Conservation (phyloP, 345 rosid genomes). For the Dipteronia dyeriana region DNA sequence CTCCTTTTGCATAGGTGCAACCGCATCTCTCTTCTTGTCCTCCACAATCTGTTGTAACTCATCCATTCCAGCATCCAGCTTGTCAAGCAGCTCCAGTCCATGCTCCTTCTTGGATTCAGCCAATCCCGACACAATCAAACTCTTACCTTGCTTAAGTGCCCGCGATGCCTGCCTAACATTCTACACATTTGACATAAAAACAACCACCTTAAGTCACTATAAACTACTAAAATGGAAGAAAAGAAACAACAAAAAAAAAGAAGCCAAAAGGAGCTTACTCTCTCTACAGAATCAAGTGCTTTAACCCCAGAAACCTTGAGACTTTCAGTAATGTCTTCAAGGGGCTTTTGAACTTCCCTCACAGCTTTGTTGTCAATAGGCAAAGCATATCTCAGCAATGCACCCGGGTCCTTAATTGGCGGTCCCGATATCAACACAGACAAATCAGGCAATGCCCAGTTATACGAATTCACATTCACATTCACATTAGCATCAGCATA, state of each 20-base stretch:
- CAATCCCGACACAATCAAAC: constrained; percentile 67
- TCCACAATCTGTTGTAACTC: constrained; percentile 86
- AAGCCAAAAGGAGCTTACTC: constrained; percentile 42
- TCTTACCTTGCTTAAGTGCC: constrained; percentile 71
- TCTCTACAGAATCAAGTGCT: constrained; percentile 91
- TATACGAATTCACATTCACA: constrained; percentile 53
- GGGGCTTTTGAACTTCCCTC: constrained; percentile 94
- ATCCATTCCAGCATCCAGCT: constrained; percentile 82
- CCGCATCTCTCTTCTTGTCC: constrained; percentile 86
- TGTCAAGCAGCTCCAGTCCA: constrained; percentile 72
- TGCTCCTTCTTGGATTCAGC: constrained; percentile 89
- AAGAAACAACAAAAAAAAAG: neutral
- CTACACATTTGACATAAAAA: constrained; percentile 39
- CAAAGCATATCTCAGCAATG: constrained; percentile 80
- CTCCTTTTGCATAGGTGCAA: constrained; percentile 88
- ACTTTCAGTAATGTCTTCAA: constrained; percentile 90
- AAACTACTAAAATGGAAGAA: neutral
- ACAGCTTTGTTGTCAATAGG: constrained; percentile 89
- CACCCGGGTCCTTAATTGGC: constrained; percentile 90
- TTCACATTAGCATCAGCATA: constrained; percentile 37
- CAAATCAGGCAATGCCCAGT: constrained; percentile 65
- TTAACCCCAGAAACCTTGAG: constrained; percentile 85
- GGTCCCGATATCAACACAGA: constrained; percentile 95
- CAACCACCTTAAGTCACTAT: neutral
- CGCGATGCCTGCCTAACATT: constrained; percentile 87